Conservation (phyloP, 2,329 filamentous ascomycete species). For the Chaetomium strumarium region DNA sequence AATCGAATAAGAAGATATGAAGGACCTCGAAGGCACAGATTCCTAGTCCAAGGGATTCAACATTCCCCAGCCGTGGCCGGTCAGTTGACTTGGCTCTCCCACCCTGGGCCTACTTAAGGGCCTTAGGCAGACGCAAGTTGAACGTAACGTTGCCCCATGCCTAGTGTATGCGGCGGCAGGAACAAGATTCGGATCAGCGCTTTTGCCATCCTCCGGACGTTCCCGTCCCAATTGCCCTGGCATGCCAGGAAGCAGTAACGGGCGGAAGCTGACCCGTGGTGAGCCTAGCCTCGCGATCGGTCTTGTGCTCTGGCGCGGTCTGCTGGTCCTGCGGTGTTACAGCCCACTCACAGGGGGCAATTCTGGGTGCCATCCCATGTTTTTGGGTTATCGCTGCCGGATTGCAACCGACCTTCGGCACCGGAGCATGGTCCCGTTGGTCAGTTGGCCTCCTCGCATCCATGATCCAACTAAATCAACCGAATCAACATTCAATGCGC, state of each 20-base stretch:
- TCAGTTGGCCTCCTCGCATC: conserved; percentile 1
- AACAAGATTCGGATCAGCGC: conserved; percentile 13
- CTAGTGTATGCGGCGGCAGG: neutral
- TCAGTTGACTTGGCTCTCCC: neutral
- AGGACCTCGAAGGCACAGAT: too few species aligned
- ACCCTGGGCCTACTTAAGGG: neutral
- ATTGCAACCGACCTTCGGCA: conserved; percentile 14
- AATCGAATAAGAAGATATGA: neutral
- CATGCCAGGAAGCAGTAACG: neutral
- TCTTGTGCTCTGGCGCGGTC: neutral
- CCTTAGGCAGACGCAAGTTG: neutral
- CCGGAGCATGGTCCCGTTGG: conserved; percentile 3
- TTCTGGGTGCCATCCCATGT: neutral
- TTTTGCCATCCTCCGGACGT: neutral
- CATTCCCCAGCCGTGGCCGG: neutral
- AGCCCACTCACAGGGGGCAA: neutral
- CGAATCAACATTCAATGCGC: conserved; percentile 3
- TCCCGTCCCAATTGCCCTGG: neutral
- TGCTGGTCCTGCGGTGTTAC: neutral
- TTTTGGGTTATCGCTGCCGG: conserved; percentile 1
- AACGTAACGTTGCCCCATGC: conserved; percentile 15
- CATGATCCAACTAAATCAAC: conserved; percentile 11
- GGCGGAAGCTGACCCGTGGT: conserved; percentile 3
- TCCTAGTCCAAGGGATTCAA: neutral
- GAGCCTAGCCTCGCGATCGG: conserved; percentile 8